Evolutionary conservation across 805 yeast species (phyloP).

Genomic region (Soucietia sequanensis): DNA sequence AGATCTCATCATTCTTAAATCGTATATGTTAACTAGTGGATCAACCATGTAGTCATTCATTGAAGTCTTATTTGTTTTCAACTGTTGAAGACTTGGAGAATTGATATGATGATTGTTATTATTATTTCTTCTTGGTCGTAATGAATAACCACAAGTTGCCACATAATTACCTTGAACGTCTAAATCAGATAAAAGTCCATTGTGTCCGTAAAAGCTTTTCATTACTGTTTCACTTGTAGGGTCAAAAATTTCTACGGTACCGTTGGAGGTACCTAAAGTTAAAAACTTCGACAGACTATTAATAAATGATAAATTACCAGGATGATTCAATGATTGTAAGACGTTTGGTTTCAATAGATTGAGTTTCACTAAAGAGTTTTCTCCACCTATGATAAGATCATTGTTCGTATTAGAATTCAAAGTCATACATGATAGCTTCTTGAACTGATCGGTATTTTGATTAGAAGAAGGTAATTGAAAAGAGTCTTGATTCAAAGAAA

Average conservation of each 20-base stretch:
- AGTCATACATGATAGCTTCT: slow-evolving; percentile 30
- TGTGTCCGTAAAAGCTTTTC: slow-evolving; percentile 57
- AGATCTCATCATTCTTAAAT: slow-evolving; percentile 67
- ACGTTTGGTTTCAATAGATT: slow-evolving; percentile 31
- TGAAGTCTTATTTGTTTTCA: slow-evolving; percentile 33
- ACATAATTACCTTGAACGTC: slow-evolving; percentile 64
- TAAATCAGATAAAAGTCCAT: slow-evolving; percentile 60
- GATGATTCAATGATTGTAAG: slow-evolving; percentile 33
- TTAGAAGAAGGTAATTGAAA: slow-evolving; percentile 9
- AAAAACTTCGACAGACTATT: slow-evolving; percentile 47
- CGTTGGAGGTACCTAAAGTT: slow-evolving; percentile 58
- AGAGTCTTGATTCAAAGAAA: slow-evolving; percentile 12
- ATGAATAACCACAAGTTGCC: slow-evolving; percentile 79
- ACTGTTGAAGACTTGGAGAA: slow-evolving; percentile 1
- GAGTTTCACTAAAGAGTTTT: slow-evolving; percentile 25
- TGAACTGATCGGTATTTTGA: slow-evolving; percentile 1
- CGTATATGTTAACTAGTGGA: slow-evolving; percentile 81
- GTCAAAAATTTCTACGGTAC: slow-evolving; percentile 64
- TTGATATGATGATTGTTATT: no score
- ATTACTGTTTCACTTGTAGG: slow-evolving; percentile 47
- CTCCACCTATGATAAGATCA: slow-evolving; percentile 28
- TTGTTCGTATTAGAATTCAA: slow-evolving; percentile 27
- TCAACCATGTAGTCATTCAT: slow-evolving; percentile 46
- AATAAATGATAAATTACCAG: slow-evolving; percentile 46
- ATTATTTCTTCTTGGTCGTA: slow-evolving; percentile 52